Percentiles rank a stretch among this genome's conserved stretches.
phyloP scores from a whole-genome alignment of 352 stramenopile species.

The Pythium aristosporum region DNA sequence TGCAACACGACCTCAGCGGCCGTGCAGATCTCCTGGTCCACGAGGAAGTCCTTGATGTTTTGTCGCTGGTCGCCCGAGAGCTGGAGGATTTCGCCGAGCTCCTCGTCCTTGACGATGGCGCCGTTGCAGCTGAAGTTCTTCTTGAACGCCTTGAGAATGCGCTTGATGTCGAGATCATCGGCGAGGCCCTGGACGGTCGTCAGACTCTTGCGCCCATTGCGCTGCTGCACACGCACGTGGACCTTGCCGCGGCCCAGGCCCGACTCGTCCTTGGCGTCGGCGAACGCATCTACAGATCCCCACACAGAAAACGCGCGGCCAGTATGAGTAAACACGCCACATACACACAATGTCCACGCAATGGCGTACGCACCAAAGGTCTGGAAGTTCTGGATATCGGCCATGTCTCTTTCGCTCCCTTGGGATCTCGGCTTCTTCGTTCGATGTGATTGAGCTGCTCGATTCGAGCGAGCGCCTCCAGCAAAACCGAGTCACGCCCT shows the following conservation, averaged over 20 bases:
- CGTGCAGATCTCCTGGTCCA: constrained; percentile 99
- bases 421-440: neutral
- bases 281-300: constrained; percentile 68
- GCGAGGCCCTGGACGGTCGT: constrained; percentile 98
- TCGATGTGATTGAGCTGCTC: constrained; percentile 4
- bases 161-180: constrained; percentile 98
- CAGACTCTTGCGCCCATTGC: constrained; percentile 99
- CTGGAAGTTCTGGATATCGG: constrained; percentile 89
- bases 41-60: constrained; percentile 99
- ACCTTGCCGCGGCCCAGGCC: constrained; percentile 89
- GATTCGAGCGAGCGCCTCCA: constrained; percentile 1
- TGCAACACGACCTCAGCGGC: constrained; percentile 96
- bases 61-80: constrained; percentile 98
- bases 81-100: constrained; percentile 98
- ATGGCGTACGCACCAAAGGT: constrained; percentile 68
- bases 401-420: constrained; percentile 43
- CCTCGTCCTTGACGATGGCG: constrained; percentile 97
- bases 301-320: neutral
- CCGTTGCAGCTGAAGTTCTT: constrained; percentile 99
- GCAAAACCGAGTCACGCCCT: neutral
- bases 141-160: constrained; percentile 99
- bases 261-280: constrained; percentile 87
- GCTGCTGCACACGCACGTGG: constrained; percentile 99
- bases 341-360: neutral
- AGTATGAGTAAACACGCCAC: neutral